These are phyloP conservation scores for Plasmodium gaboni DNA, from an alignment of 169 alveolate species.

Conservation along the genomic window DNA sequence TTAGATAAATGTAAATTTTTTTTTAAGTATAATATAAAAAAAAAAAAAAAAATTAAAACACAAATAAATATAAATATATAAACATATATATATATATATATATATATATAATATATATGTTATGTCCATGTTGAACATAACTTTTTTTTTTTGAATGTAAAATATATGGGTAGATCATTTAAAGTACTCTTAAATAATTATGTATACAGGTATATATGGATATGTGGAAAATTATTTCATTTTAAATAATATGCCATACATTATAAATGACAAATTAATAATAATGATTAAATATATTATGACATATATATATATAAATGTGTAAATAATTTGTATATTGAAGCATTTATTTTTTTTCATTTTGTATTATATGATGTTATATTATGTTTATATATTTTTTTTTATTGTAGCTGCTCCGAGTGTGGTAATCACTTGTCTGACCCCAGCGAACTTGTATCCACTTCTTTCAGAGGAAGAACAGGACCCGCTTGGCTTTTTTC, in stretches of 20 bases:
- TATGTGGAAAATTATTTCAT: neutral
- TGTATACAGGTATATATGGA: conserved; percentile 52
- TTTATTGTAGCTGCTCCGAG: conserved; percentile 79
- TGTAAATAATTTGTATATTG: neutral
- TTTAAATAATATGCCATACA: neutral
- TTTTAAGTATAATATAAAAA: no score
- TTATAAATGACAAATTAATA: neutral
- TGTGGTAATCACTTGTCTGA: conserved; percentile 83
- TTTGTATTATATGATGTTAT: neutral
- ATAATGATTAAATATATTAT: neutral
- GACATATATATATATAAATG: conserved; percentile 13
- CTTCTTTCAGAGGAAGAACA: conserved; percentile 90
- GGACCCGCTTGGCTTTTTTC: conserved; percentile 92
- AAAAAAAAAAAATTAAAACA: no score
- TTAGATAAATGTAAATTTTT: no score
- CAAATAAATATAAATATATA: no score
- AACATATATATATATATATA: no score
- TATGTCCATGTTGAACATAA: no score
- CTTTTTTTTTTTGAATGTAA: no score
- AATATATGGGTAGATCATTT: conserved; percentile 72
- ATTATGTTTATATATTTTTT: neutral
- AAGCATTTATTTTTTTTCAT: neutral
- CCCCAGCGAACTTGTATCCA: conserved; percentile 80
- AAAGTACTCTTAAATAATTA: conserved; percentile 66
- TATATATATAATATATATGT: no score